Conservation (phyloP, 176 grass and related monocot species). For the Dendrocalamus sinicus region DNA sequence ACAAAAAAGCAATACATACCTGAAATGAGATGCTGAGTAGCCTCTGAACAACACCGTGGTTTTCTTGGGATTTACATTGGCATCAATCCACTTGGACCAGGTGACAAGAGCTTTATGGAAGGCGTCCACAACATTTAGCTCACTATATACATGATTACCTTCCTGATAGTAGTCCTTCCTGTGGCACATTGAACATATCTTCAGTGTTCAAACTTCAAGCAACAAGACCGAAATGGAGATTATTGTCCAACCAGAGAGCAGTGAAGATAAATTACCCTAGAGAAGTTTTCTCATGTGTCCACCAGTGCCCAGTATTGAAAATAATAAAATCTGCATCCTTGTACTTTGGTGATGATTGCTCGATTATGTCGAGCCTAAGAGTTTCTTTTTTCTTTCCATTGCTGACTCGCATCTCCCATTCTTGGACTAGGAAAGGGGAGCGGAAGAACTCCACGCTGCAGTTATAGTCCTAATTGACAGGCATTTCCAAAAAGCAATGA, state of each 20-base stretch:
- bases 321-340: constrained; percentile 88
- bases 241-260: constrained; percentile 30
- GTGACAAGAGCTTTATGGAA: constrained; percentile 86
- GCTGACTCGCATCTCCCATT: constrained; percentile 68
- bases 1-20: constrained; percentile 39
- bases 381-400: constrained; percentile 77
- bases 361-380: constrained; percentile 86
- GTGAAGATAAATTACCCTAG: constrained; percentile 68
- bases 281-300: constrained; percentile 96
- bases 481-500: not conserved
- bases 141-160: constrained; percentile 73
- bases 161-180: constrained; percentile 99
- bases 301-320: constrained; percentile 99
- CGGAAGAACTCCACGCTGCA: constrained; percentile 91
- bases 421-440: constrained; percentile 90
- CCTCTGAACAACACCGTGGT: constrained; percentile 82
- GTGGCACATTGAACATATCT: constrained; percentile 24
- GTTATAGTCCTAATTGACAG: constrained; percentile 74
- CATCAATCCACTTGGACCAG: constrained; percentile 91
- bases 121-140: constrained; percentile 78
- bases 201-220: constrained; percentile 34
- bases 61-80: constrained; percentile 76
- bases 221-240: constrained; percentile 13
- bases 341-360: constrained; percentile 84
- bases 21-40: constrained; percentile 92